Evolutionary conservation across 2,329 filamentous ascomycete genomes (phyloP).

Genomic region (Cordyceps pruinosa): DNA sequence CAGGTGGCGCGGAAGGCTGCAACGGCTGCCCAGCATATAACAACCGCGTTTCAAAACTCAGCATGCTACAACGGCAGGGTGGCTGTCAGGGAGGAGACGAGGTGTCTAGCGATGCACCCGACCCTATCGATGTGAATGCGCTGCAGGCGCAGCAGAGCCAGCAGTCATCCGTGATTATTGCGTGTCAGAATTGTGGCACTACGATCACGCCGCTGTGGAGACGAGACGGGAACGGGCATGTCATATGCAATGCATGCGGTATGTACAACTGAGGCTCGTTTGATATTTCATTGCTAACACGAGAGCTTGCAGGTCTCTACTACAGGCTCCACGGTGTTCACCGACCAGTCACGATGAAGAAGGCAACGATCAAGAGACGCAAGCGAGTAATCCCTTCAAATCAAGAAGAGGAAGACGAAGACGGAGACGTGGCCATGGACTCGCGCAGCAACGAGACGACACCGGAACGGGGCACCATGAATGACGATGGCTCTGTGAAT

Average conservation of each 20-base stretch:
- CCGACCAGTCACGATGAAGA: slow-evolving; percentile 97
- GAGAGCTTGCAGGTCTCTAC: slow-evolving; percentile 62
- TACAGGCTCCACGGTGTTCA: slow-evolving; percentile 94
- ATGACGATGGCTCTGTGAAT: slow-evolving; percentile 59
- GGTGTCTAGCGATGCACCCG: slow-evolving; percentile 10
- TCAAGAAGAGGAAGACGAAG: slow-evolving; percentile 43
- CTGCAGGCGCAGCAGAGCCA: slow-evolving; percentile 23
- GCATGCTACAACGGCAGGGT: slow-evolving; percentile 43
- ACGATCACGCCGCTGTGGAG: slow-evolving; percentile 96
- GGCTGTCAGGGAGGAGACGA: slow-evolving; percentile 27
- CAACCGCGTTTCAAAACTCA: slow-evolving; percentile 86
- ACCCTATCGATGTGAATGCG: slow-evolving; percentile 31
- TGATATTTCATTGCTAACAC: not conserved
- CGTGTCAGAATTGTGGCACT: slow-evolving; percentile 94
- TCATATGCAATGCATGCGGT: slow-evolving; percentile 98
- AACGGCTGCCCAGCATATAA: slow-evolving; percentile 96
- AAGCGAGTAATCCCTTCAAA: slow-evolving; percentile 87
- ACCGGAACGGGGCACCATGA: slow-evolving; percentile 49
- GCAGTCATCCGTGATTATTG: slow-evolving; percentile 54
- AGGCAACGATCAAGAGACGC: slow-evolving; percentile 88
- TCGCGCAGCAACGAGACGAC: slow-evolving; percentile 30
- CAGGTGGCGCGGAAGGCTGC: slow-evolving; percentile 89
- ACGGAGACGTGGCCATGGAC: slow-evolving; percentile 39
- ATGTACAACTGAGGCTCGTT: slow-evolving; percentile 31
- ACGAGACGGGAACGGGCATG: slow-evolving; percentile 87